phyloP scores from a whole-genome alignment of 495 filamentous ascomycete genomes.

The Penicillium simplicissimum region DNA sequence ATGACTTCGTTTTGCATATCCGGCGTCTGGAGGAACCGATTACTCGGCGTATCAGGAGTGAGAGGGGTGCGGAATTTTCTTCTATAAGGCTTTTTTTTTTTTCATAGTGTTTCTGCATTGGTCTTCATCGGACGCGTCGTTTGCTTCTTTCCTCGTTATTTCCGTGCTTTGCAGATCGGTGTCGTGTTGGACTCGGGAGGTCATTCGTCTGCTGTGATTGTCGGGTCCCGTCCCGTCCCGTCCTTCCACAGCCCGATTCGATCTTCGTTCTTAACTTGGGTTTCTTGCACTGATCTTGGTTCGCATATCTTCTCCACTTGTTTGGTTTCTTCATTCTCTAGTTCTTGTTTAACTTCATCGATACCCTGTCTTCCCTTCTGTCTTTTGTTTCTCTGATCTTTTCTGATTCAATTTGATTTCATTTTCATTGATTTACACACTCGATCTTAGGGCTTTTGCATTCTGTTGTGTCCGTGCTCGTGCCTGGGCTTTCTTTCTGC shows the following conservation, averaged over 20 bases:
- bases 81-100: conserved; percentile 23
- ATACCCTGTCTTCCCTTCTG: conserved; percentile 36
- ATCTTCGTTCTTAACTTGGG: conserved; percentile 9
- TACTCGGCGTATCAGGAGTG: conserved; percentile 39
- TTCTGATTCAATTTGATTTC: not conserved
- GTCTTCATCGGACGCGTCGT: conserved; percentile 21
- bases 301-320: not conserved
- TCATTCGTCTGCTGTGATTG: not conserved
- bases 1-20: conserved; percentile 42
- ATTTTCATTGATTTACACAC: not conserved
- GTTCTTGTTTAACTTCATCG: conserved; percentile 30
- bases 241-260: not conserved
- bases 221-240: not conserved
- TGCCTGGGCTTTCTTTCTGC: too few relatives aligned
- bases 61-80: conserved; percentile 26
- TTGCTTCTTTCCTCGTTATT: conserved; percentile 7
- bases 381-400: not conserved
- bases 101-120: conserved; percentile 16
- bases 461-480: not conserved
- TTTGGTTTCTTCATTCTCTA: conserved; percentile 12
- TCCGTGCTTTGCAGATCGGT: not conserved
- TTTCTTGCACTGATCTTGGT: not conserved
- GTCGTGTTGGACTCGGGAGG: not conserved
- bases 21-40: conserved; percentile 39
- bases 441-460: too few relatives aligned